Base-by-base conservation (phyloP, 441 rosid species). In the Melianthus villosus region DNA sequence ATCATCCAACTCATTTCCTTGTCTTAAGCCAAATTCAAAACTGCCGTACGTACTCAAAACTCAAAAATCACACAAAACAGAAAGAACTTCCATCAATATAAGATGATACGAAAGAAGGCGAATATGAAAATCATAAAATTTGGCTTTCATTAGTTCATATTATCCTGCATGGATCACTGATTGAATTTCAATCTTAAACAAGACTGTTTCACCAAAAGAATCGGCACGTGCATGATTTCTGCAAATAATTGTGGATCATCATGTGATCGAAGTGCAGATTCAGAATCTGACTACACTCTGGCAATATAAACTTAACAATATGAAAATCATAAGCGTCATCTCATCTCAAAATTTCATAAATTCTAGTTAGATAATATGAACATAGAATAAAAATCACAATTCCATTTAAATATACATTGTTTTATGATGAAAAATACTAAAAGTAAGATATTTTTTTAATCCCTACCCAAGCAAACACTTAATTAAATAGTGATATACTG, bases 201-300 rank as follows among this genome's bases (percentile, higher is more conserved):
- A 87, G 97, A 82, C n/a, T 62, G 69, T 82, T 55, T 73, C 82
- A 1, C 93, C 97, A n/a, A 75, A 82, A 17, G 94, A 80, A 62
- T 57, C 94, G 23, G 83, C 91, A 12, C 53, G 94, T 50, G 80
- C 73, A 7, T 77, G 87, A 31, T 77, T 87, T 66, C 64, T 87
- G 57, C 76, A 78, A 22, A 67, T 87, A 33, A 64, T 82, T 11
- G 71, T 82, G 54, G 87, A 87, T 57, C 56, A 69, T 27, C 93
- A 82, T 39, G 62, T 78, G 32, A 53, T 74, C 56, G 75, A 78
- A 56, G 72, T 71, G 25, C 55, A 61, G 73, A 69, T 53, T 56
- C 38, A 46, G 84, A 64, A 51, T 40, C 45, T 23, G 77, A 72
- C 15, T 69, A 60, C 74, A 56, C 32, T 46, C 75, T 31, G 77